Conservation (phyloP, 768 basidiomycete genomes). For the Tulasnella sp. region DNA sequence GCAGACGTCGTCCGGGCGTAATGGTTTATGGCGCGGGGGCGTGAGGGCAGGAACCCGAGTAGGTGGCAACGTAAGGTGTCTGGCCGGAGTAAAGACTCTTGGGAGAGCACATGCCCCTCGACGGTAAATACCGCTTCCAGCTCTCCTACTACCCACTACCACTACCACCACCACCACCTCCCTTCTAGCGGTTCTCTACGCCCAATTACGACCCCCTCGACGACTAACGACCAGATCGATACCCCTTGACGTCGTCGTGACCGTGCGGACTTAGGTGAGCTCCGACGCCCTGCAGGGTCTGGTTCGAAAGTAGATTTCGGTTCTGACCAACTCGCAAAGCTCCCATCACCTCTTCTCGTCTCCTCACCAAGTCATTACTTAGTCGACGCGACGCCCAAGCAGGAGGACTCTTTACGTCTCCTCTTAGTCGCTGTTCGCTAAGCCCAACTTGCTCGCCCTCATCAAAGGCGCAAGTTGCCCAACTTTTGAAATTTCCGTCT, state of each 20-base stretch:
- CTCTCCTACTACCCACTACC: not conserved
- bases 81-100: not conserved
- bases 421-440: slow-evolving; percentile 9
- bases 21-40: not conserved
- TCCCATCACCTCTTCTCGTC: not conserved
- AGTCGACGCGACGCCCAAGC: not conserved
- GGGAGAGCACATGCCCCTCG: not conserved
- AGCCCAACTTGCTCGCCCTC: not conserved
- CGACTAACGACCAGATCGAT: not conserved
- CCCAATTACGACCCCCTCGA: not conserved
- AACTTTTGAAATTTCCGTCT: not conserved
- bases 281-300: not conserved
- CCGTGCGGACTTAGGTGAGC: not conserved
- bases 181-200: not conserved
- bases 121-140: not conserved
- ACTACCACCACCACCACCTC: not conserved
- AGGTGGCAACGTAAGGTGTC: not conserved
- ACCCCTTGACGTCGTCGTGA: not conserved
- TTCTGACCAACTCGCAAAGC: slow-evolving; percentile 14
- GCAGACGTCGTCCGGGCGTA: not conserved
- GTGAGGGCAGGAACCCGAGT: not conserved
- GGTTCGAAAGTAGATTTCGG: slow-evolving; percentile 13
- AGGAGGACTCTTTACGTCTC: not conserved
- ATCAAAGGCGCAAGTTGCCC: not conserved
- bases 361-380: not conserved